These are phyloP conservation scores for Suillus tomentosus DNA, from an alignment of 768 basidiomycete genomes.

Conservation along the genomic window DNA sequence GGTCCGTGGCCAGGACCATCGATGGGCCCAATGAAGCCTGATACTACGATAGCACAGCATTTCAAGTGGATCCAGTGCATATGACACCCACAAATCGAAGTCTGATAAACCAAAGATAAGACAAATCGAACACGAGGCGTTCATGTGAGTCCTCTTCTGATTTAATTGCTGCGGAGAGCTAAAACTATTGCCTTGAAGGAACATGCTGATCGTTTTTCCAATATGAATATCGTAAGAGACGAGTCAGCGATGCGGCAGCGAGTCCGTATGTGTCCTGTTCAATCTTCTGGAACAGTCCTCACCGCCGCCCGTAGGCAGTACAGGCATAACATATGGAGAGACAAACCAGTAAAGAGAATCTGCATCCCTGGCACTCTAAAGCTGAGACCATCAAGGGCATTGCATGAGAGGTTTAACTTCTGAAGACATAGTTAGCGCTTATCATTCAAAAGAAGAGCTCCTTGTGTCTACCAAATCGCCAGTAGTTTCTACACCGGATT, in stretches of 20 bases:
- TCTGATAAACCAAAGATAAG: not conserved
- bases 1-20: not conserved
- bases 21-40: not conserved
- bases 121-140: not conserved
- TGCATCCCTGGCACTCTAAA: not conserved
- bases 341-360: not conserved
- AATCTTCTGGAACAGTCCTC: not conserved
- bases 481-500: not conserved
- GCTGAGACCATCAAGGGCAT: not conserved
- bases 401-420: not conserved
- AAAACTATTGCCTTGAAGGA: not conserved
- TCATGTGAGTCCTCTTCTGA: not conserved
- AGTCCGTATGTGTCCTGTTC: not conserved
- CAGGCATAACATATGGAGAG: not conserved
- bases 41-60: not conserved
- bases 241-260: not conserved
- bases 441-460: not conserved
- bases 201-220: not conserved
- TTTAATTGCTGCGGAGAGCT: not conserved
- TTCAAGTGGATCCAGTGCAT: not conserved
- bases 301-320: not conserved
- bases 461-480: not conserved
- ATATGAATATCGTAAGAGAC: not conserved
- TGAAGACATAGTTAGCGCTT: too few species aligned
- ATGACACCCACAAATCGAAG: not conserved